phyloP scores from a whole-genome alignment of 2,329 filamentous ascomycete genomes.

The Nothopassalora personata region DNA sequence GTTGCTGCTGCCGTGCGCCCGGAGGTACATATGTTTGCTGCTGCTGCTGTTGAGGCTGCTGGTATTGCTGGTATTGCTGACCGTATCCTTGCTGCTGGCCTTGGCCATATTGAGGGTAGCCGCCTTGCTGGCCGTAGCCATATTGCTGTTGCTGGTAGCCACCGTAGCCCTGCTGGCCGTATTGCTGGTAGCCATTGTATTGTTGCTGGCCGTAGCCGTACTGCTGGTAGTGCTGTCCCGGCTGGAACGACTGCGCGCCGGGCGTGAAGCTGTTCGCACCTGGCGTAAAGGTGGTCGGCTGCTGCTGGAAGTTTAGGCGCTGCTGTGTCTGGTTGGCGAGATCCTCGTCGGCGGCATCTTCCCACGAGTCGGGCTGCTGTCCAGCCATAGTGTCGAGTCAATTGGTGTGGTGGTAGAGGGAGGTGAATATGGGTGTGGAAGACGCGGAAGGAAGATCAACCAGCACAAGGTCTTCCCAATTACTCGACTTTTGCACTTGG shows the following conservation, averaged over 20 bases:
- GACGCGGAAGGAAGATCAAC: not conserved
- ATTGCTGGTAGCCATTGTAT: slow-evolving; percentile 26
- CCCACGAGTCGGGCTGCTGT: slow-evolving; percentile 65
- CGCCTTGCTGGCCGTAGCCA: slow-evolving; percentile 39
- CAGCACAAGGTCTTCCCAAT: not conserved
- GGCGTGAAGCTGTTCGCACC: slow-evolving; percentile 35
- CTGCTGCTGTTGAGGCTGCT: slow-evolving; percentile 46
- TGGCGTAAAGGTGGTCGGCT: slow-evolving; percentile 29
- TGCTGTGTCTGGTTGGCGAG: slow-evolving; percentile 37
- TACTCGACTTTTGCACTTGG: not conserved
- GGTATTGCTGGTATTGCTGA: slow-evolving; percentile 41
- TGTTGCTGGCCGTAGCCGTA: slow-evolving; percentile 40
- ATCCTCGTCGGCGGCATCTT: slow-evolving; percentile 46
- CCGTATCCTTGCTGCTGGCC: slow-evolving; percentile 34
- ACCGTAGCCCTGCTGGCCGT: slow-evolving; percentile 36
- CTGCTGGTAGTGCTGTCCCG: slow-evolving; percentile 30
- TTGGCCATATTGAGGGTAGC: slow-evolving; percentile 40
- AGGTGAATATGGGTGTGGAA: not conserved
- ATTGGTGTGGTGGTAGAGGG: not conserved
- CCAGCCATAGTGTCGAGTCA: slow-evolving; percentile 23
- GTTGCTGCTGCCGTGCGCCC: slow-evolving; percentile 40
- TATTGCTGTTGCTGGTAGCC: slow-evolving; percentile 30
- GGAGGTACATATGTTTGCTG: slow-evolving; percentile 48
- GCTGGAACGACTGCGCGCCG: slow-evolving; percentile 32
- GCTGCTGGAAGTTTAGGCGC: slow-evolving; percentile 33